Base-by-base conservation (phyloP, 176 grass and related monocot genomes). In the Rhynchospora pubera region DNA sequence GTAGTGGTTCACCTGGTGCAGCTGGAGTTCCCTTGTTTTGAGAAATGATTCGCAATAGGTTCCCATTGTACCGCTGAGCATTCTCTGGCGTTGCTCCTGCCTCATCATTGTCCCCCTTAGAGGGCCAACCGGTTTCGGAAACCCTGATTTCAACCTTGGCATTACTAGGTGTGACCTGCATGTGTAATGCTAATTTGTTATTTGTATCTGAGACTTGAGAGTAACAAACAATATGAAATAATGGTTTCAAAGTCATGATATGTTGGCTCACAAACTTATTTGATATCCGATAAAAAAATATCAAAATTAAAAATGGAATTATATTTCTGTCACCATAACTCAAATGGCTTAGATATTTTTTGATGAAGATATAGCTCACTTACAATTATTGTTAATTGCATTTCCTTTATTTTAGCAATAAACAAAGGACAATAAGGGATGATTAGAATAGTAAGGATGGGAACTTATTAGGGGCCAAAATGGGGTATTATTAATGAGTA, bases 51-150 rank as follows among this genome's bases (percentile, higher is more conserved):
- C 85, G 68, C 88, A 97, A 91, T n/a, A 97, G 83, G 86, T 97
- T 94, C 0, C 94, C 86, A 13, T 97, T 97, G 73, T 97, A 97
- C 77, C 55, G 82, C 39, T 84, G 86, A 0, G 94, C 94, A 79
- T 97, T 97, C 84, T 94, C 83, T 10, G 83, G 56, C 62, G 94
- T 88, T 1, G 94, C 90, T 5, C 94, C 94, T 21, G 91, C 79
- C 86, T 97, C 94, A 45, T 92, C 88, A 4, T 56, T 77, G 86
- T 94, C 91, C 0, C 94, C 94, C 46, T 62, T 56, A 45, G 91
- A 94, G 56, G 94, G 94, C 94, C 94, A 97, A n/a, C 94, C 94
- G 0, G 94, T 97, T 86, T 97, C 94, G 39, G 94, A 97, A 24
- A 97, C 94, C 8, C 70, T 72, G 14, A 94, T 87, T 79, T 94